Percentiles rank a stretch among this genome's conserved stretches.
Conservation (phyloP, 108 stramenopile genomes). For the Mediolabrus comicus region DNA sequence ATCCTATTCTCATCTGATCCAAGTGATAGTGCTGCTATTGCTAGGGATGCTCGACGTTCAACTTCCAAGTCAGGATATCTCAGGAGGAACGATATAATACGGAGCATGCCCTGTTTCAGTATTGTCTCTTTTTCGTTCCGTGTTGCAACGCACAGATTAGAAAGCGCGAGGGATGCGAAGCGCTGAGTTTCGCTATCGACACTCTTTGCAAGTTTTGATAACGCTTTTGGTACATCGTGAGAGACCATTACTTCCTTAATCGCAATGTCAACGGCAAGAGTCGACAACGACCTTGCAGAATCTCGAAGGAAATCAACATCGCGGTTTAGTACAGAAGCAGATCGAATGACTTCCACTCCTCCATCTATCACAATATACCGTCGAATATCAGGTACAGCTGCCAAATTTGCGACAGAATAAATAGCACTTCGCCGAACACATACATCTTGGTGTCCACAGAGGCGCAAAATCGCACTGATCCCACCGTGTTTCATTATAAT, state of each 20-base stretch:
- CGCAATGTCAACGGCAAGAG: conserved; percentile 57
- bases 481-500: conserved; percentile 63
- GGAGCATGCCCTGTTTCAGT: conserved; percentile 64
- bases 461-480: conserved; percentile 55
- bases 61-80: conserved; percentile 82
- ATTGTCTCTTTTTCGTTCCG: conserved; percentile 22
- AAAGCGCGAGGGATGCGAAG: conserved; percentile 75
- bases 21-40: conserved; percentile 72
- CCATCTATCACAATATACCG: conserved; percentile 78
- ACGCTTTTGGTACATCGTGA: conserved; percentile 49
- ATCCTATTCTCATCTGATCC: conserved; percentile 66
- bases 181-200: conserved; percentile 77
- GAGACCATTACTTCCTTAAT: conserved; percentile 53
- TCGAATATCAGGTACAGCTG: conserved; percentile 67
- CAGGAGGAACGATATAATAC: conserved; percentile 70
- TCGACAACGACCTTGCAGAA: conserved; percentile 65
- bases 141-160: conserved; percentile 60
- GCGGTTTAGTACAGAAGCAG: conserved; percentile 62
- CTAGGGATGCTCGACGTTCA: conserved; percentile 78
- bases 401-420: conserved; percentile 77
- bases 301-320: conserved; percentile 78
- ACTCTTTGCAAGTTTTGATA: conserved; percentile 77
- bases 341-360: conserved; percentile 78
- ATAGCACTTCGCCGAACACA: conserved; percentile 60
- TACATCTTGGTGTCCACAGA: conserved; percentile 63